Conservation (phyloP, 73 alveolate species). For the Blepharisma japonicum region DNA sequence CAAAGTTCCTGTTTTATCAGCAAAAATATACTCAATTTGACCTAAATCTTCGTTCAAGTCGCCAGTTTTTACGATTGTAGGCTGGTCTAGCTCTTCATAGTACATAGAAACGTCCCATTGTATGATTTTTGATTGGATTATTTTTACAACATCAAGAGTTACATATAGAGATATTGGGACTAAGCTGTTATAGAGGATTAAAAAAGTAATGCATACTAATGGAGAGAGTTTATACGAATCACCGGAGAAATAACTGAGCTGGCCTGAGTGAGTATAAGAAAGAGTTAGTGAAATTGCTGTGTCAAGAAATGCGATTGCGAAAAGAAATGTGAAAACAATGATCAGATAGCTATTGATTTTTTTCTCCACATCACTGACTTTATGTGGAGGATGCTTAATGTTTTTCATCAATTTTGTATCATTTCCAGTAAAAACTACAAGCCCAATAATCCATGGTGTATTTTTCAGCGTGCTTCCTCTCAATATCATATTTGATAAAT, state of each 20-base stretch:
- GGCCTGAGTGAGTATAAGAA: not conserved
- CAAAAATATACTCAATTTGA: constrained; percentile 53
- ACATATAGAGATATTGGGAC: constrained; percentile 83
- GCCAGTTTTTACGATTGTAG: constrained; percentile 60
- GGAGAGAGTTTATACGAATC: not conserved
- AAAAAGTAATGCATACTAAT: constrained; percentile 55
- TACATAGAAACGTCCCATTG: constrained; percentile 54
- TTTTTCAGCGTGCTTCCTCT: constrained; percentile 56
- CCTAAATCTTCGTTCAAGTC: constrained; percentile 86
- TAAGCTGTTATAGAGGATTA: constrained; percentile 65
- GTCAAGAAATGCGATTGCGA: not conserved
- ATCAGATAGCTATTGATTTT: constrained; percentile 12
- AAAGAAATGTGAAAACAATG: constrained; percentile 15
- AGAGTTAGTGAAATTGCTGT: constrained; percentile 10
- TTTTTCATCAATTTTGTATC: constrained; percentile 82
- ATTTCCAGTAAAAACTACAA: constrained; percentile 56
- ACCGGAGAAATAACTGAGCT: not conserved
- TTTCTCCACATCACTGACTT: constrained; percentile 15
- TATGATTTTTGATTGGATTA: constrained; percentile 51
- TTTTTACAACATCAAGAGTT: constrained; percentile 73
- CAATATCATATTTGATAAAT: not conserved
- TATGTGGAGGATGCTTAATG: constrained; percentile 32
- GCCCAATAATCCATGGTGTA: constrained; percentile 70
- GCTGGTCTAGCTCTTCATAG: constrained; percentile 31
- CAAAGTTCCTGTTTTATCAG: constrained; percentile 74